phyloP scores from a whole-genome alignment of 768 basidiomycete genomes.

The Fibroporia radiculosa region DNA sequence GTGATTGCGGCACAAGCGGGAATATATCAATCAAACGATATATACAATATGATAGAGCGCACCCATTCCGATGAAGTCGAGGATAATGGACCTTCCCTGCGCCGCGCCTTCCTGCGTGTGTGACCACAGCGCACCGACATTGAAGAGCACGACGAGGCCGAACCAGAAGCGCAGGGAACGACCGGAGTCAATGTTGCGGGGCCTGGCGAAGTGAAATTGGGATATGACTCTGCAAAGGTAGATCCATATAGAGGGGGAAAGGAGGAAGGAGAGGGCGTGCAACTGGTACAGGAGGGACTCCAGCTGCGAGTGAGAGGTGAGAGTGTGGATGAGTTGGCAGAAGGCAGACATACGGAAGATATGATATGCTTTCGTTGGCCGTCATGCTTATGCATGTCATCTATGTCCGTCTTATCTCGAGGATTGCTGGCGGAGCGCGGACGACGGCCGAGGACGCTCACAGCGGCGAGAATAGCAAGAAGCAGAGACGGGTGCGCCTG shows the following conservation, averaged over 20 bases:
- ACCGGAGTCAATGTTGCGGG: constrained; percentile 57
- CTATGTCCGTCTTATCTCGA: too few relatives aligned
- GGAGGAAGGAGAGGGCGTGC: constrained; percentile 68
- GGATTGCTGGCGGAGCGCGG: too few relatives aligned
- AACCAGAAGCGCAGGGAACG: constrained; percentile 67
- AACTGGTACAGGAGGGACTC: constrained; percentile 67
- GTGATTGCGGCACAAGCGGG: neutral
- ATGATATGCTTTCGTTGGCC: constrained; percentile 25
- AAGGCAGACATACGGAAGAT: constrained; percentile 16
- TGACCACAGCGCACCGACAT: constrained; percentile 50
- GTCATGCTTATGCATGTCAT: constrained; percentile 26
- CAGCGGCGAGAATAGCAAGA: too few relatives aligned
- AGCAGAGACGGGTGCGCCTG: too few relatives aligned
- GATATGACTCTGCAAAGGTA: constrained; percentile 46
- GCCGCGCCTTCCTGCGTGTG: constrained; percentile 47
- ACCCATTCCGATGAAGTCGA: constrained; percentile 80
- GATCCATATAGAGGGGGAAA: constrained; percentile 58
- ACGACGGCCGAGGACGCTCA: too few relatives aligned
- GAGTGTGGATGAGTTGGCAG: neutral
- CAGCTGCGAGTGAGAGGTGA: constrained; percentile 35
- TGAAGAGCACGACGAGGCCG: constrained; percentile 48
- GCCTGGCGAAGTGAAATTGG: constrained; percentile 61
- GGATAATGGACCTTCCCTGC: constrained; percentile 55
- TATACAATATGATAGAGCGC: constrained; percentile 20
- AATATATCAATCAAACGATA: neutral